Base-by-base conservation (phyloP, 306 rosid species). In the Hippophae rhamnoides region DNA sequence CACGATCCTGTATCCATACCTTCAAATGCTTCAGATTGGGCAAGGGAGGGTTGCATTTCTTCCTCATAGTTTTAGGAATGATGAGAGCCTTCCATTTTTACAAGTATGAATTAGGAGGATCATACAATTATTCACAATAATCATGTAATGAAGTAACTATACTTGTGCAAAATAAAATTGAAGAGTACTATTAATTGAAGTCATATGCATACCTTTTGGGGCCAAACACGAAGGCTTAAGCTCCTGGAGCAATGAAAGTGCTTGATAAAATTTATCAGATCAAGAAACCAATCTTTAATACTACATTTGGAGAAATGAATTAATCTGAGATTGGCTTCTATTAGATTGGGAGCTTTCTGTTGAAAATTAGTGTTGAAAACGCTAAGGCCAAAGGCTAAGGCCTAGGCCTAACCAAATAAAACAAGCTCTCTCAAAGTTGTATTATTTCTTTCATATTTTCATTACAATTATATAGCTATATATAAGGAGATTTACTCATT, bases 21-120 rank as follows among this genome's bases (percentile, higher is more conserved):
- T 58, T 44, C 52, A 58, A 8, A 58, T 58, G 5, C 62, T 58
- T 44, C 9, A 58, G 40, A 58, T 9, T 46, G 31, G 52, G 63
- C 63, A 58, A 44, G 4, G 52, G 52, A 23, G 52, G 3, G 12
- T 14, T 3, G 47, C 8, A 41, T 7, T 9, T 13, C 3, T 18
- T 56, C 42, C 41, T 56, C 48, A 48, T 10, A 46, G 47, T 53
- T 5, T 7, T 10, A 10, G 63, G 63, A 56, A 66, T 23, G 47
- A 48, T 41, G 6, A 48, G 43, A 56, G 47, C 69, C 62, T 56
- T 6, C 43, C 55, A 5, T 23, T 9, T 38, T 25, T 7, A 13
- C 27, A 41, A 55, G 2, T 14, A 6, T 5, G 9, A 58, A 9
- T 8, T 7, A 13, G 7, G n/a, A 41, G 7, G 25, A 7, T 42